These are phyloP conservation scores for Austroboletus novae-zelandiae DNA, from an alignment of 1,284 basidiomycete species.

Conservation along the genomic window DNA sequence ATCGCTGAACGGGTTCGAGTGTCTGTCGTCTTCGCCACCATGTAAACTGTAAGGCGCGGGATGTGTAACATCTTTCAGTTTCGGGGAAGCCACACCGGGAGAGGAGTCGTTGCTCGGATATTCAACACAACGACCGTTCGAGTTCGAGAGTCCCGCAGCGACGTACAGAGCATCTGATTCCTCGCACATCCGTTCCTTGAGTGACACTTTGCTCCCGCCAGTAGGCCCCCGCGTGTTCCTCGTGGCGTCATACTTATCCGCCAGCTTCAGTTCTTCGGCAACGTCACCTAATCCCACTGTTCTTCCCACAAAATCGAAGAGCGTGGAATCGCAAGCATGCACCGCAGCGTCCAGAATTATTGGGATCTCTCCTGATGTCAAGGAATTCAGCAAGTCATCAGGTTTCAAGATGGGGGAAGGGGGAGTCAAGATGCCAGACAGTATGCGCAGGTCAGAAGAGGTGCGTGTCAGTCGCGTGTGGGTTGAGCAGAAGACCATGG, in stretches of 20 bases:
- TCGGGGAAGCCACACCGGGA: neutral
- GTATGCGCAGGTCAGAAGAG: slow-evolving; percentile 35
- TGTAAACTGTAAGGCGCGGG: neutral
- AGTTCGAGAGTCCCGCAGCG: neutral
- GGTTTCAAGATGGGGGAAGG: slow-evolving; percentile 49
- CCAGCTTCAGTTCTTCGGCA: slow-evolving; percentile 4
- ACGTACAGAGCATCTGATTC: slow-evolving; percentile 2
- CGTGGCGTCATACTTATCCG: slow-evolving; percentile 1
- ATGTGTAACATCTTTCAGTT: slow-evolving; percentile 1
- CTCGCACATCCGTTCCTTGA: slow-evolving; percentile 1
- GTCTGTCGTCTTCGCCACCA: neutral
- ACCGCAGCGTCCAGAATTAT: slow-evolving; percentile 42
- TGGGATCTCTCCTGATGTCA: slow-evolving; percentile 54
- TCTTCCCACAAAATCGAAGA: neutral
- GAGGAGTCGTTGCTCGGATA: neutral
- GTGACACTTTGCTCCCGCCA: neutral
- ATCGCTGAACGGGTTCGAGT: neutral
- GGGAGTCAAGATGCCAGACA: slow-evolving; percentile 35
- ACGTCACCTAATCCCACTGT: slow-evolving; percentile 1
- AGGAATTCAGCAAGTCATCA: slow-evolving; percentile 37
- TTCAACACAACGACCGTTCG: slow-evolving; percentile 1
- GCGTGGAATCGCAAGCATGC: slow-evolving; percentile 5
- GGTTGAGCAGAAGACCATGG: slow-evolving; percentile 15
- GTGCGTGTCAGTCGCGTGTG: slow-evolving; percentile 29
- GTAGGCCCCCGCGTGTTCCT: neutral